Evolutionary conservation across 2,329 filamentous ascomycete genomes (phyloP), one percentile per base, ranked within the genome.

Genomic region (Fusarium phyllophilum): DNA sequence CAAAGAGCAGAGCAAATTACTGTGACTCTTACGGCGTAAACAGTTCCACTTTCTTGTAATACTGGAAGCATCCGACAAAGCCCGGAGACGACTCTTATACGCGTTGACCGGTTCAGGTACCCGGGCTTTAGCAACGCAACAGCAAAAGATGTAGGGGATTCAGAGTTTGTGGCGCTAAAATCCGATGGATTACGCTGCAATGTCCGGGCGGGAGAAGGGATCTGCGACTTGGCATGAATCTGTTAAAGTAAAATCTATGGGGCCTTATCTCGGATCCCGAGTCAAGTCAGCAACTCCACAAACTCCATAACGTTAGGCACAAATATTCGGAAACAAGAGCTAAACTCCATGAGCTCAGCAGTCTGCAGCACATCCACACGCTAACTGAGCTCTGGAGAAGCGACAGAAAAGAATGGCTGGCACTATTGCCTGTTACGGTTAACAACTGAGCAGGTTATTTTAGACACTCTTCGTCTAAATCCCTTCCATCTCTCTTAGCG

Each of bases 201-300:
- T 64, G 65, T 69, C 66, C 66, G 57, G 26, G 18, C 31, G 22
- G 54, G 24, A 48, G 33, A 31, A 38, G n/a, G 38, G 59, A 70
- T 70, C 67, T 42, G 48, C 70, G 54, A 39, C 54, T 55, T 57
- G 61, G 54, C 42, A 42, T 62, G 70, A 73, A 62, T 73, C 70
- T 48, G 49, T 22, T 36, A 61, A 60, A 61, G 66, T 45, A 34
- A 62, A 57, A 66, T 49, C 33, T 39, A 31, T 54, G 71, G 71
- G 71, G 58, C 57, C 20, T 63, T 58, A 68, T 74, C 67, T 58
- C 41, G 51, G 49, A 72, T 60, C 59, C 55, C 58, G 71, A 73
- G 71, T 73, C 70, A 73, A 73, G 70, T 73, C 71, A 74, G 55
- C 54, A 59, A 60, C 65, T 68, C 69, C 65, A 65, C 31, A 48